phyloP scores from a whole-genome alignment of 805 yeast species.

The Zygosaccharomyces pseudorouxii region DNA sequence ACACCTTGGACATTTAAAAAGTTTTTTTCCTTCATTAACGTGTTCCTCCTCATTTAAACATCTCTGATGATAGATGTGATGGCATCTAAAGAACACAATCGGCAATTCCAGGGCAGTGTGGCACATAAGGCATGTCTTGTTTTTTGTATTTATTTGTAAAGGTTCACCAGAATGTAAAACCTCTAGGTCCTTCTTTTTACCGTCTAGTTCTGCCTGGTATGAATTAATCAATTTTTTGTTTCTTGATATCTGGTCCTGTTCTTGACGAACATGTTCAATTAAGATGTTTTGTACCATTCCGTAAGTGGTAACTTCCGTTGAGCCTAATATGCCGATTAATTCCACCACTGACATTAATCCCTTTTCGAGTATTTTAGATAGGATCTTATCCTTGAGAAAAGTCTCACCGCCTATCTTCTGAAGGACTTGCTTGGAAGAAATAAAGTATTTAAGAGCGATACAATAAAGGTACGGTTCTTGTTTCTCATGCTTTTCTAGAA shows the following conservation, averaged over 20 bases:
- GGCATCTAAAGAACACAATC: slow-evolving; percentile 76
- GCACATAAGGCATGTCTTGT: slow-evolving; percentile 63
- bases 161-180: slow-evolving; percentile 40
- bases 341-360: slow-evolving; percentile 70
- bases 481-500: slow-evolving; percentile 57
- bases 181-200: slow-evolving; percentile 50
- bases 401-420: slow-evolving; percentile 49
- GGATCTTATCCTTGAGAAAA: slow-evolving; percentile 41
- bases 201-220: slow-evolving; percentile 60
- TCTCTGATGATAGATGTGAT: slow-evolving; percentile 78
- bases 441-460: slow-evolving; percentile 57
- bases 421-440: slow-evolving; percentile 50
- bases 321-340: slow-evolving; percentile 61
- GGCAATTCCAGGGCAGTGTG: slow-evolving; percentile 67
- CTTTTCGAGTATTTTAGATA: slow-evolving; percentile 48
- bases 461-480: slow-evolving; percentile 61
- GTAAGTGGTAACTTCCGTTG: slow-evolving; percentile 58
- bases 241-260: slow-evolving; percentile 61
- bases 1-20: slow-evolving; percentile 68
- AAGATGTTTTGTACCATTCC: slow-evolving; percentile 71
- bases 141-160: slow-evolving; percentile 45
- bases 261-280: slow-evolving; percentile 53
- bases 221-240: slow-evolving; percentile 62
- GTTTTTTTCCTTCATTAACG: slow-evolving; percentile 15
- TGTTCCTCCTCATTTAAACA: slow-evolving; percentile 55